phyloP scores from a whole-genome alignment of 2,329 filamentous ascomycete species.

The Camillea tinctor region DNA sequence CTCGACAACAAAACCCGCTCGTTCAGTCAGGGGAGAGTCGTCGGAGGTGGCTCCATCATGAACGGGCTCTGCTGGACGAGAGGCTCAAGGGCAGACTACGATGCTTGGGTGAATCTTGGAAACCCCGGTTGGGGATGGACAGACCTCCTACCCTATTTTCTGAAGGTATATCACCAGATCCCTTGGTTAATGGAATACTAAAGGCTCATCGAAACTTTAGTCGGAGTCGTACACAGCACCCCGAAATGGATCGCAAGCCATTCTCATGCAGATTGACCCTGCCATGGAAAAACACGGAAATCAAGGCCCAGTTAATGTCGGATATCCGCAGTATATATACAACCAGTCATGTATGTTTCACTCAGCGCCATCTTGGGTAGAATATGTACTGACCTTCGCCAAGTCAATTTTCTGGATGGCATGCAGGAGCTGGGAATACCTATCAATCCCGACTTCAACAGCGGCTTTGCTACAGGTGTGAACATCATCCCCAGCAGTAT shows the following conservation, averaged over 20 bases:
- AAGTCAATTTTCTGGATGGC: conserved; percentile 39
- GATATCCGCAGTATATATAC: conserved; percentile 40
- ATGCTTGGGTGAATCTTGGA: conserved; percentile 42
- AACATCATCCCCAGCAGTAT: conserved; percentile 39
- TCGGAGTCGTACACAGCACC: conserved; percentile 37
- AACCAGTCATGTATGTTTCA: conserved; percentile 37
- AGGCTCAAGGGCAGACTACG: conserved; percentile 39
- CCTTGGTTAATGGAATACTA: neutral
- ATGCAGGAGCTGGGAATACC: conserved; percentile 38
- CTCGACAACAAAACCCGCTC: conserved; percentile 35
- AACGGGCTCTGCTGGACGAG: conserved; percentile 44
- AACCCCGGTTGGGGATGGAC: conserved; percentile 44
- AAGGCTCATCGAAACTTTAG: conserved; percentile 19
- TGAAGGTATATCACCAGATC: conserved; percentile 37
- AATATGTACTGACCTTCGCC: conserved; percentile 7
- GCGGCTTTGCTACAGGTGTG: conserved; percentile 36
- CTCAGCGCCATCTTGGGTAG: neutral
- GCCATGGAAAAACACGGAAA: conserved; percentile 32
- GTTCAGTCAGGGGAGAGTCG: conserved; percentile 37
- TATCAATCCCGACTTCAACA: conserved; percentile 36
- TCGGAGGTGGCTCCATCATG: conserved; percentile 40
- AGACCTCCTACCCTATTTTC: conserved; percentile 47
- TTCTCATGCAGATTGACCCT: conserved; percentile 27
- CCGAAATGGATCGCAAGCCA: conserved; percentile 20
- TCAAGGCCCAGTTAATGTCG: conserved; percentile 37